Conservation (phyloP, 2,329 filamentous ascomycete genomes). For the Fusarium solani-melongenae region DNA sequence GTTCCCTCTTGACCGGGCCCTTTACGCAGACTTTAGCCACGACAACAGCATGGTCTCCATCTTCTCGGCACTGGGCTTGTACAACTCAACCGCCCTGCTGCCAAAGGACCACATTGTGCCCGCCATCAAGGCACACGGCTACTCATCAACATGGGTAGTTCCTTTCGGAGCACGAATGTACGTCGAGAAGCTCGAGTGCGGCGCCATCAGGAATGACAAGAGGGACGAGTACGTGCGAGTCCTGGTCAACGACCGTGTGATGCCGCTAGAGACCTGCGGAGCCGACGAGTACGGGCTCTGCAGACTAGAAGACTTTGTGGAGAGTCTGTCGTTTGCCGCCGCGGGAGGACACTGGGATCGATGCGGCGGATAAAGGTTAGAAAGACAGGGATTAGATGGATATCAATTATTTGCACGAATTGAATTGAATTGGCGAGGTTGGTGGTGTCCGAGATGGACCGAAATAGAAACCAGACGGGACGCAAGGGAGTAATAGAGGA, state of each 20-base stretch:
- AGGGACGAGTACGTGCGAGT: slow-evolving; percentile 82
- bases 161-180: slow-evolving; percentile 86
- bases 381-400: slow-evolving; percentile 11
- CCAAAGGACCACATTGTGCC: slow-evolving; percentile 62
- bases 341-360: slow-evolving; percentile 76
- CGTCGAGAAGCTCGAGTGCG: slow-evolving; percentile 86
- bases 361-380: slow-evolving; percentile 17
- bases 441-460: not conserved
- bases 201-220: slow-evolving; percentile 67
- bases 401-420: slow-evolving; percentile 22
- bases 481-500: slow-evolving; percentile 14
- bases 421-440: not conserved
- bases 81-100: slow-evolving; percentile 71
- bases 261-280: slow-evolving; percentile 76
- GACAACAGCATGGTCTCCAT: slow-evolving; percentile 88
- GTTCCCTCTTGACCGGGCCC: slow-evolving; percentile 74
- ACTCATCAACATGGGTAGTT: slow-evolving; percentile 80
- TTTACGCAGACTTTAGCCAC: slow-evolving; percentile 93
- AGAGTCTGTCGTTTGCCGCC: slow-evolving; percentile 79
- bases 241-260: slow-evolving; percentile 85
- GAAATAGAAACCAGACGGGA: slow-evolving; percentile 22
- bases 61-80: slow-evolving; percentile 81
- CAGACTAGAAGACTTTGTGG: slow-evolving; percentile 74
- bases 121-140: slow-evolving; percentile 70
- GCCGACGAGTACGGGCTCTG: slow-evolving; percentile 79